These are phyloP conservation scores for Taphrina wiesneri DNA, from an alignment of 1,139 yeast genomes.

Conservation along the genomic window DNA sequence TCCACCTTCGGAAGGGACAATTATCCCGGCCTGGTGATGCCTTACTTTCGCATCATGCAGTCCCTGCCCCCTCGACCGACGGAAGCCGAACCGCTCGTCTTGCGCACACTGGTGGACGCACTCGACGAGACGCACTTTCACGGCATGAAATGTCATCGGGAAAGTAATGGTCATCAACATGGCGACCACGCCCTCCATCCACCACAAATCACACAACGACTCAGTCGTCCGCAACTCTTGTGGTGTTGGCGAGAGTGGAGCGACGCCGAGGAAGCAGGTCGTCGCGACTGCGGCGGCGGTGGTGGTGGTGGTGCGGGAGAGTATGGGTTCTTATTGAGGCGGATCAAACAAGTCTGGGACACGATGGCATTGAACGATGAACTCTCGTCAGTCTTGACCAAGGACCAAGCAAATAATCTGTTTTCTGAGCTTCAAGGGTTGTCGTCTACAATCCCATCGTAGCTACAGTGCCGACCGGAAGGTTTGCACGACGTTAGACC, in stretches of 20 bases:
- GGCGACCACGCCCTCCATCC: conserved; percentile 15
- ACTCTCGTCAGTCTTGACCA: too few relatives aligned
- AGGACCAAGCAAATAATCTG: too few relatives aligned
- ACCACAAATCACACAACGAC: not conserved
- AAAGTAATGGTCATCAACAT: conserved; percentile 11
- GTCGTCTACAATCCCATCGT: too few relatives aligned
- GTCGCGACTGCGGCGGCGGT: too few relatives aligned
- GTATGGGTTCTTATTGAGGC: too few relatives aligned
- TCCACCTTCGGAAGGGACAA: too few relatives aligned
- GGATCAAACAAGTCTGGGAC: too few relatives aligned
- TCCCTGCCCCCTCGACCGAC: not conserved
- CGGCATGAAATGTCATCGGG: conserved; percentile 1
- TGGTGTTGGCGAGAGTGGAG: conserved; percentile 16
- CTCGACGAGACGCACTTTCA: not conserved
- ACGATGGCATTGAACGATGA: too few relatives aligned
- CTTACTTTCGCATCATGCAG: conserved; percentile 13
- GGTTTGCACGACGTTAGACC: too few relatives aligned
- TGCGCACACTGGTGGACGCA: not conserved
- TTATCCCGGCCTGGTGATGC: conserved; percentile 2
- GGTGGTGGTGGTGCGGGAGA: too few relatives aligned
- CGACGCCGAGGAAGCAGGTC: not conserved
- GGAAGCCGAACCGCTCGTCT: not conserved
- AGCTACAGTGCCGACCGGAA: too few relatives aligned
- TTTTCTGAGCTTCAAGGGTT: too few relatives aligned
- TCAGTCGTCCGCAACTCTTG: not conserved